Evolutionary conservation across 768 basidiomycete species (phyloP).

Genomic region (Mycena indigotica): DNA sequence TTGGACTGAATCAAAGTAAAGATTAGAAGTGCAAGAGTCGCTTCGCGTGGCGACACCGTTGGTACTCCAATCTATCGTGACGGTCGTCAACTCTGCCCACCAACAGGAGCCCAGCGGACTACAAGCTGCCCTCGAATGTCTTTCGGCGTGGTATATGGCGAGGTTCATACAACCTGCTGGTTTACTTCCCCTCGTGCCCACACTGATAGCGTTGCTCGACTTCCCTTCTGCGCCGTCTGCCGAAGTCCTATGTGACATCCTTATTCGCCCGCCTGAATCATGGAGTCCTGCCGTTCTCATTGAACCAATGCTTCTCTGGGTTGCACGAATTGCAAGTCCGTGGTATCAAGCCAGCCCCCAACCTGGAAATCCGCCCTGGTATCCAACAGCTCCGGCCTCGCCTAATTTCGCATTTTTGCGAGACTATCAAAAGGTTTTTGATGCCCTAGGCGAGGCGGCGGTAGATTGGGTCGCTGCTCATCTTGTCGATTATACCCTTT

Average conservation of each 20-base stretch:
- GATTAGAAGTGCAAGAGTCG: constrained; percentile 55
- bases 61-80: constrained; percentile 68
- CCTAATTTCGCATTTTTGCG: neutral
- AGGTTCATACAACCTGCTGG: constrained; percentile 50
- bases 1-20: neutral
- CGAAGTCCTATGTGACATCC: constrained; percentile 75
- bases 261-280: constrained; percentile 74
- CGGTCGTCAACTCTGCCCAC: constrained; percentile 48
- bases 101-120: constrained; percentile 42
- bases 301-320: constrained; percentile 85
- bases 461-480: constrained; percentile 20
- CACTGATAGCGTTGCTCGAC: constrained; percentile 66
- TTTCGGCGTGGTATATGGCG: constrained; percentile 80
- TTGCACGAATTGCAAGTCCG: constrained; percentile 28
- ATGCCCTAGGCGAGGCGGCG: constrained; percentile 14
- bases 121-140: constrained; percentile 72
- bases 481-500: constrained; percentile 7
- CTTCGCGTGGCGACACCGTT: constrained; percentile 69
- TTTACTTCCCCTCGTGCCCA: constrained; percentile 65
- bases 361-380: constrained; percentile 42
- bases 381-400: neutral
- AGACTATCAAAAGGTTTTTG: constrained; percentile 5
- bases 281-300: constrained; percentile 72
- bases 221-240: constrained; percentile 63
- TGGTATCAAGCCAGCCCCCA: constrained; percentile 45